Base-by-base conservation (phyloP, 805 yeast species). In the Cyberlindnera japonica region DNA sequence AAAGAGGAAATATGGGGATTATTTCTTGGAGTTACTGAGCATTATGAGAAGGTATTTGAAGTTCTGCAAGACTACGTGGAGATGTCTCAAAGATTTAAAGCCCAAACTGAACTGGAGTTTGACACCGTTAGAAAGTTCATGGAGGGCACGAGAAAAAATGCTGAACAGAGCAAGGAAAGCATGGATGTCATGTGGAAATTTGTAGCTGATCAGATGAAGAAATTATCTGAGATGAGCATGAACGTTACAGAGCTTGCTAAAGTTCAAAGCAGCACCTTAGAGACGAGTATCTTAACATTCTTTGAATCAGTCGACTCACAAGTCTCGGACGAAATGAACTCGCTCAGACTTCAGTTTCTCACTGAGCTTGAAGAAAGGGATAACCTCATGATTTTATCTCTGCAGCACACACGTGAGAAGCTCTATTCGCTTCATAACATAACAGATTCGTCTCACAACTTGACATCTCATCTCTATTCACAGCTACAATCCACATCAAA, bases 1-100 rank as follows among this genome's bases (percentile, higher is more conserved):
- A 75, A 75, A 47, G 75, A 73, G 24, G 76, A 72, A 40, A 64
- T 77, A 0, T 43, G 76, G 35, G 54, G 60, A 11, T 49, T 75
- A 26, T 77, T 73, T 48, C 35, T 66, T 13, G 75, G 77, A 44
- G 66, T 78, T 10, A 75, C 81, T 0, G 55, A 54, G 5, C 39
- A 56, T 29, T 63, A 61, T 44, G 54, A 47, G 2, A 29, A 40
- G 11, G 33, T 57, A 4, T 27, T 57, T 21, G 42, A 41, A 6
- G 47, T 38, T 3, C 31, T 57, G 13, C 43, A 45, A 14, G 57
- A 50, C 2, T 50, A 50, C 20, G 43, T 47, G 41, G 41, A 18
- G 18, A 38, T 44, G 35, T 36, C 51, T 6, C 48, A 49, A 17
- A 35, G 33, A 26, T 50, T 60, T 18, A 45, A 49, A 27, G 34